Base-by-base conservation (phyloP, 768 basidiomycete species). In the Pleurotus djamor region DNA sequence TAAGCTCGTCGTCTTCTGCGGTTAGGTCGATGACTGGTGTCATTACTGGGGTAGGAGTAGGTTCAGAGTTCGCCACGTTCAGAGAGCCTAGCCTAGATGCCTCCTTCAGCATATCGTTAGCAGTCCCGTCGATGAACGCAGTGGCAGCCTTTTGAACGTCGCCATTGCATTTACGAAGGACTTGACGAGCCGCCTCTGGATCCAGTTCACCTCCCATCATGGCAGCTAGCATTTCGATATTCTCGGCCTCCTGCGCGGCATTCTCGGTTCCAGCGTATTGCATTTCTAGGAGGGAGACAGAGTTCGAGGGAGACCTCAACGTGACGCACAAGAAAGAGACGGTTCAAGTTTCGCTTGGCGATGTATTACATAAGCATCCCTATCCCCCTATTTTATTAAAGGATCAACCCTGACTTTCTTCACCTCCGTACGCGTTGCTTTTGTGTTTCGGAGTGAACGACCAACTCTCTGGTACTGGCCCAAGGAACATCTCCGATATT, bases 401-500 rank as follows among this genome's bases (percentile, higher is more conserved):
- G 48, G 10, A 49, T 63, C 70, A 80, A 14, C 80, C 80, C 67
- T 80, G 79, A 43, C 75, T 73, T 61, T 79, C 91, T 65, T 91
- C 88, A 59, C 76, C 81, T 58, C 88, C 88, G 69, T 86, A 80
- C 1, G 91, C 77, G 69, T 97, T 98, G 63, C 92, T 95, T 74
- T 93, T 96, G 74, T 98, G 96, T 72, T 97, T 98, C 1, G 96
- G 94, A 12, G 84, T 86, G 73, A 97, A 98, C 5, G 76, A 74
- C 87, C 92, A 96, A 3, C 83, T 76, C 60, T 91, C 91, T 1
- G 93, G 95, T 1, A 85, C 83, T 59, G 89, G 89, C 0, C 96
- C 96, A 28, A 98, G 75, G 75, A 97, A 97, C 91, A 96, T 95
- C 74, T 96, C 93, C 1, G 91, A 91, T 48, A 99, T 87, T 75